These are phyloP conservation scores for Termitomyces sp. DNA, from an alignment of 768 basidiomycete genomes.

Conservation along the genomic window DNA sequence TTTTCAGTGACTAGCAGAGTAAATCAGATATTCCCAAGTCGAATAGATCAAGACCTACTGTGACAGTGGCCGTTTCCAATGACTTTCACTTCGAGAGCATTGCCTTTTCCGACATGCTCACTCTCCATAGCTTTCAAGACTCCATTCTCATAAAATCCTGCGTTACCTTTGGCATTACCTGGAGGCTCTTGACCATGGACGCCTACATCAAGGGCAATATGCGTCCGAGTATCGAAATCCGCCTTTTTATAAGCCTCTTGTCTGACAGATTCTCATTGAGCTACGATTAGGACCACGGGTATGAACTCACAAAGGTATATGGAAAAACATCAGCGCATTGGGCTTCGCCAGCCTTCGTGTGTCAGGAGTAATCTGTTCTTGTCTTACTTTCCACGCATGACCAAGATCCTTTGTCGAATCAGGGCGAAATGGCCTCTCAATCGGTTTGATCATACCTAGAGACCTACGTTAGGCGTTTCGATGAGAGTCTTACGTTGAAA, in stretches of 20 bases:
- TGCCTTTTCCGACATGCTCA: conserved; percentile 45
- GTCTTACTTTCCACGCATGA: conserved; percentile 52
- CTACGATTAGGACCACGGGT: background rate
- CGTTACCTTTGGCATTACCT: conserved; percentile 65
- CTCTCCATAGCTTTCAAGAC: conserved; percentile 69
- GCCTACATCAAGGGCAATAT: conserved; percentile 67
- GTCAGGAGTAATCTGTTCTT: conserved; percentile 56
- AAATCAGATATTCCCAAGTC: background rate
- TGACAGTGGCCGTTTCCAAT: conserved; percentile 91
- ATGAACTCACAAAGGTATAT: conserved; percentile 78
- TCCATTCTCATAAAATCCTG: conserved; percentile 82
- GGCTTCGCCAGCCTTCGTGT: conserved; percentile 73
- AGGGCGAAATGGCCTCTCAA: conserved; percentile 80
- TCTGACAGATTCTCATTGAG: conserved; percentile 27
- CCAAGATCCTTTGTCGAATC: conserved; percentile 70
- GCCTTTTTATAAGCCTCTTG: conserved; percentile 70
- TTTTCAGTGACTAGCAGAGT: conserved; percentile 70
- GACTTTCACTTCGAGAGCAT: conserved; percentile 73
- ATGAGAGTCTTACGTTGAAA: background rate
- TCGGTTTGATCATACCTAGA: conserved; percentile 56
- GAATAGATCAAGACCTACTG: conserved; percentile 33
- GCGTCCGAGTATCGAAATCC: conserved; percentile 58
- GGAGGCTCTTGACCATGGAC: conserved; percentile 47
- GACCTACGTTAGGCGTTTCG: background rate
- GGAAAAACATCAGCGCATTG: conserved; percentile 97